Evolutionary conservation across 2,329 filamentous ascomycete genomes (phyloP).

Genomic region (Exophiala bonariae): DNA sequence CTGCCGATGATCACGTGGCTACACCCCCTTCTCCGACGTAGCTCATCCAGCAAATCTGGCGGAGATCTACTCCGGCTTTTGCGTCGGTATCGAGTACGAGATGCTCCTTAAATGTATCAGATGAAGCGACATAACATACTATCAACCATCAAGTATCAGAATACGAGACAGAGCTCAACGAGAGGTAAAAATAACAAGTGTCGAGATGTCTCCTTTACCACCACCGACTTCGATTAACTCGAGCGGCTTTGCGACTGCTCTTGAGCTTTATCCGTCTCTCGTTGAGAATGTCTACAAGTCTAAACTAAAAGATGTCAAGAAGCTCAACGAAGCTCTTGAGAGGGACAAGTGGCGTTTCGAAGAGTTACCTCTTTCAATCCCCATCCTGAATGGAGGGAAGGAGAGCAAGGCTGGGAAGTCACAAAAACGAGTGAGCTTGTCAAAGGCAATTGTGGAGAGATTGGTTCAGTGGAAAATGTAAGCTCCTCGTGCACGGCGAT

Average conservation of each 20-base stretch:
- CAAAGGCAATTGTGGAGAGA: slow-evolving; percentile 27
- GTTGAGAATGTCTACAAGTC: slow-evolving; percentile 24
- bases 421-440: no score
- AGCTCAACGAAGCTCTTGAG: slow-evolving; percentile 31
- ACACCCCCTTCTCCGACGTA: no score
- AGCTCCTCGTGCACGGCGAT: no score
- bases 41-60: no score
- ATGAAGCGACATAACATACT: no score
- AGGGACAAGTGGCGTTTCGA: slow-evolving; percentile 42
- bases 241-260: slow-evolving; percentile 1
- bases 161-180: no score
- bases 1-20: not conserved
- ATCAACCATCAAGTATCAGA: no score
- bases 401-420: not conserved
- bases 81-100: no score
- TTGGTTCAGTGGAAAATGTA: slow-evolving; percentile 49
- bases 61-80: no score
- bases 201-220: not conserved
- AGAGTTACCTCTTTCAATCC: slow-evolving; percentile 31
- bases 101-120: no score
- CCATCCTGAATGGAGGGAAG: slow-evolving; percentile 18
- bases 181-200: no score
- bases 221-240: not conserved
- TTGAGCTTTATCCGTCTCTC: slow-evolving; percentile 24
- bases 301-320: slow-evolving; percentile 27